A percentile compares a stretch with the other conserved stretches of the same genome.
These are phyloP conservation scores for Puccinia brachypodii DNA, from an alignment of 1,284 basidiomycete genomes.

Conservation along the genomic window DNA sequence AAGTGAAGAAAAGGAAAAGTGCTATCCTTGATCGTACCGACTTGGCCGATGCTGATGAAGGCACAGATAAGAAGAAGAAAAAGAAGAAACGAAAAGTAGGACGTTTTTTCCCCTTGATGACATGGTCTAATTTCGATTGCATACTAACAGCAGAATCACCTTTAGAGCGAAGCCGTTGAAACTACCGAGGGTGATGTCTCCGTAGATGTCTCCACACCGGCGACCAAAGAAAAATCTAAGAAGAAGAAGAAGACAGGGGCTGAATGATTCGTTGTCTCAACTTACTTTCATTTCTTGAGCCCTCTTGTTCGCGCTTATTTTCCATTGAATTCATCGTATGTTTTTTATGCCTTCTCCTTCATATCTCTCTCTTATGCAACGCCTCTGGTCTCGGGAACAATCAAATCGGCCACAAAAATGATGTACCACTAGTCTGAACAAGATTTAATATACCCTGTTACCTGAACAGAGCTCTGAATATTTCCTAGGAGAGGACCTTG, in stretches of 20 bases:
- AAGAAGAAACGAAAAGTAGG: constrained; percentile 25
- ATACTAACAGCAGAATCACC: no score
- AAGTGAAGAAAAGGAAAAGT: constrained; percentile 25
- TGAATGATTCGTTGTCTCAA: not conserved
- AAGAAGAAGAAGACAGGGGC: not conserved
- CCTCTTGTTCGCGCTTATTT: not conserved
- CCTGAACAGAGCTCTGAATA: not conserved
- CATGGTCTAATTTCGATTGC: no score
- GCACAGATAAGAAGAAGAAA: constrained; percentile 11
- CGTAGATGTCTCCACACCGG: not conserved
- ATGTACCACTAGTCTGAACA: not conserved
- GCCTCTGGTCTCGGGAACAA: not conserved
- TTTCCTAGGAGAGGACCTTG: no score
- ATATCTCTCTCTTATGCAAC: not conserved
- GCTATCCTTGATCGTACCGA: not conserved
- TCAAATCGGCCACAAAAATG: not conserved
- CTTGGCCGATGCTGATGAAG: not conserved
- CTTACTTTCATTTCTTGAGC: not conserved
- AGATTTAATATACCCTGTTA: no score
- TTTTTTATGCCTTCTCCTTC: not conserved
- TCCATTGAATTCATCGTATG: not conserved
- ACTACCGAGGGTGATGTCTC: not conserved
- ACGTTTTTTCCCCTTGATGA: no score
- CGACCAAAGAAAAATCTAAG: not conserved
- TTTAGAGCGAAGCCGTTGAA: no score